Evolutionary conservation across 306 rosid genomes (phyloP).

Genomic region (Quillaja saponaria): DNA sequence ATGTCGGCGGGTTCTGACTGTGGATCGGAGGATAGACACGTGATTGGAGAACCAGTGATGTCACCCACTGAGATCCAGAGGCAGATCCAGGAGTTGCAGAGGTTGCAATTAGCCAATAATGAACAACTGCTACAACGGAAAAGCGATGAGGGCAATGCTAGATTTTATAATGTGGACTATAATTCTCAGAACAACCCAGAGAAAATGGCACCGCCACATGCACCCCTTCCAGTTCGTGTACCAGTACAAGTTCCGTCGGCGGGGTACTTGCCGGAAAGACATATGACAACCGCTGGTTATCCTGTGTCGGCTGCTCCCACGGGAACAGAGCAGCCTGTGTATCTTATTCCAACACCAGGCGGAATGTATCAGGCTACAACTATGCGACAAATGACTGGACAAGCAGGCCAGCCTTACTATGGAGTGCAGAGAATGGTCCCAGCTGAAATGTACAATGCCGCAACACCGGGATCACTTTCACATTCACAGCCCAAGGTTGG

Average conservation of each 20-base stretch:
- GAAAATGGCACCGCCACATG: conserved; percentile 34
- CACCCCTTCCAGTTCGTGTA: conserved; percentile 37
- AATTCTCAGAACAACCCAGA: conserved; percentile 49
- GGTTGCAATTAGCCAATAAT: conserved; percentile 43
- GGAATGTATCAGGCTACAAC: conserved; percentile 62
- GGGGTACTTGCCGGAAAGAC: conserved; percentile 49
- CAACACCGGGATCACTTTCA: conserved; percentile 28
- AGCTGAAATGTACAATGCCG: conserved; percentile 40
- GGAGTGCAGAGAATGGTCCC: conserved; percentile 52
- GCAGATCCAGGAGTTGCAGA: conserved; percentile 59
- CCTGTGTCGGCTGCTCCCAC: conserved; percentile 27
- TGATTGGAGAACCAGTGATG: conserved; percentile 38
- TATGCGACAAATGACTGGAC: conserved; percentile 49
- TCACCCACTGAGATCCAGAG: conserved; percentile 52
- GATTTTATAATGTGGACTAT: conserved; percentile 41
- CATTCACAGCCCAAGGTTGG: conserved; percentile 36
- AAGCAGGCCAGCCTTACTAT: conserved; percentile 54
- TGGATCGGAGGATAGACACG: conserved; percentile 49
- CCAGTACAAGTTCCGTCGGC: conserved; percentile 40
- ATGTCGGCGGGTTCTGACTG: conserved; percentile 41
- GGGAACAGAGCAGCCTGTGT: conserved; percentile 61
- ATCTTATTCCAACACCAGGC: conserved; percentile 52
- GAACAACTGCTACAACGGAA: conserved; percentile 51
- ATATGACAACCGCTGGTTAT: conserved; percentile 46
- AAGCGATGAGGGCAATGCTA: conserved; percentile 44